These are phyloP conservation scores for Suillus occidentalis DNA, from an alignment of 768 basidiomycete species.

Conservation along the genomic window DNA sequence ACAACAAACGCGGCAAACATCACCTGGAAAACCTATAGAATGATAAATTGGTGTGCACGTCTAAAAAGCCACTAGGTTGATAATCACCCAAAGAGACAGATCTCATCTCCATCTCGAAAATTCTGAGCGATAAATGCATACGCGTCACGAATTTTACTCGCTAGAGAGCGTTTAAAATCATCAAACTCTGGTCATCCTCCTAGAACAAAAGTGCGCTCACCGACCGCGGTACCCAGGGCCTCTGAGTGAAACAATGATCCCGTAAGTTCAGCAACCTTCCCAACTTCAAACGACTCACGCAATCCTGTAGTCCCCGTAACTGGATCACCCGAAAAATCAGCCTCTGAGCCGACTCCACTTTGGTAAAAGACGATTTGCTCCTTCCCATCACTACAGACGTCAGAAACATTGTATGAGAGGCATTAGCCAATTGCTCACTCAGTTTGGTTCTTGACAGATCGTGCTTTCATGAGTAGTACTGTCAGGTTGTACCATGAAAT, in stretches of 20 bases:
- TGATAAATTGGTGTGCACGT: not conserved
- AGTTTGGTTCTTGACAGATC: constrained; percentile 1
- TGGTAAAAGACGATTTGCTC: constrained; percentile 27
- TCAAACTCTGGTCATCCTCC: no score
- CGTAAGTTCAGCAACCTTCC: not conserved
- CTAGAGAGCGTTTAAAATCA: constrained; percentile 3
- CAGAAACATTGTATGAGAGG: no score
- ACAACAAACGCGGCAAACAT: not conserved
- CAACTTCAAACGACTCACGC: constrained; percentile 1
- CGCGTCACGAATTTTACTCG: constrained; percentile 26
- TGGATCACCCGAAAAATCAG: constrained; percentile 15
- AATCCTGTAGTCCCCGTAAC: constrained; percentile 10
- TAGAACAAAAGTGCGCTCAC: not conserved
- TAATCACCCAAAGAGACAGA: constrained; percentile 17
- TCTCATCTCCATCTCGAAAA: constrained; percentile 16
- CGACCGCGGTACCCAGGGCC: constrained; percentile 10
- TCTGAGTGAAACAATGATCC: not conserved
- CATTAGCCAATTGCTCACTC: not conserved
- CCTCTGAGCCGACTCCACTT: constrained; percentile 23
- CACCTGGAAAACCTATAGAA: constrained; percentile 6
- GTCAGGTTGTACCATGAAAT: not conserved
- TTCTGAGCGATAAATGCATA: constrained; percentile 28
- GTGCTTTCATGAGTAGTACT: not conserved
- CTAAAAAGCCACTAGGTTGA: not conserved
- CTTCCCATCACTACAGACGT: not conserved